Conservation (phyloP, 768 basidiomycete genomes). For the Lentinula guzmanii region DNA sequence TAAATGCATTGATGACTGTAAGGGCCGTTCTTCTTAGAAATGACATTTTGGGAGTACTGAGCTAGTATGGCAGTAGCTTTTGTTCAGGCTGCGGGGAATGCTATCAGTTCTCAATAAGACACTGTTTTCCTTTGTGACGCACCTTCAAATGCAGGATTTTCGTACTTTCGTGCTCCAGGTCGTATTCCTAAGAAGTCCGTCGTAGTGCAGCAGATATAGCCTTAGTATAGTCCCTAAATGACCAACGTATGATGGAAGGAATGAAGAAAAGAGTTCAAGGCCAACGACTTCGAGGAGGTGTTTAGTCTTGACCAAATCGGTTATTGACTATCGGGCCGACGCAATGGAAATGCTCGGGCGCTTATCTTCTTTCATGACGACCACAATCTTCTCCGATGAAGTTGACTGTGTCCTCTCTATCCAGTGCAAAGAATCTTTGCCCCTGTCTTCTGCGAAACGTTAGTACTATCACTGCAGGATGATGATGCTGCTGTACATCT, state of each 20-base stretch:
- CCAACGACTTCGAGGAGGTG: too few species aligned
- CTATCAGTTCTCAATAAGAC: not conserved
- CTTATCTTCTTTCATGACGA: not conserved
- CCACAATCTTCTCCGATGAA: not conserved
- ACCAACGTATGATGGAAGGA: not conserved
- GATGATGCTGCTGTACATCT: not conserved
- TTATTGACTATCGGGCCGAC: too few species aligned
- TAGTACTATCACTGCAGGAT: not conserved
- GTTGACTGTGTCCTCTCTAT: not conserved
- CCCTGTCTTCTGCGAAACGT: not conserved
- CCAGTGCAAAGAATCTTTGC: not conserved
- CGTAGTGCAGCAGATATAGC: not conserved
- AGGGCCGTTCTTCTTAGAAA: not conserved
- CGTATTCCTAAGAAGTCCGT: not conserved
- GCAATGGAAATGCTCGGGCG: not conserved
- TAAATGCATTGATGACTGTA: conserved; percentile 33
- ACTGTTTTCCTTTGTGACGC: not conserved
- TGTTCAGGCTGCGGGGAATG: not conserved
- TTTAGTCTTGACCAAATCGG: too few species aligned
- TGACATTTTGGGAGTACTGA: not conserved
- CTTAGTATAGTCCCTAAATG: too few species aligned
- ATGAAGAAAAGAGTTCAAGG: not conserved
- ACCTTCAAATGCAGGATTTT: not conserved
- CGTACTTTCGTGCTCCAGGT: not conserved
- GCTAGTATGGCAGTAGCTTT: too few species aligned